Percentiles rank a stretch among this genome's conserved stretches.
Conservation (phyloP, 2,329 filamentous ascomycete species). For the Cladosporium sp. region DNA sequence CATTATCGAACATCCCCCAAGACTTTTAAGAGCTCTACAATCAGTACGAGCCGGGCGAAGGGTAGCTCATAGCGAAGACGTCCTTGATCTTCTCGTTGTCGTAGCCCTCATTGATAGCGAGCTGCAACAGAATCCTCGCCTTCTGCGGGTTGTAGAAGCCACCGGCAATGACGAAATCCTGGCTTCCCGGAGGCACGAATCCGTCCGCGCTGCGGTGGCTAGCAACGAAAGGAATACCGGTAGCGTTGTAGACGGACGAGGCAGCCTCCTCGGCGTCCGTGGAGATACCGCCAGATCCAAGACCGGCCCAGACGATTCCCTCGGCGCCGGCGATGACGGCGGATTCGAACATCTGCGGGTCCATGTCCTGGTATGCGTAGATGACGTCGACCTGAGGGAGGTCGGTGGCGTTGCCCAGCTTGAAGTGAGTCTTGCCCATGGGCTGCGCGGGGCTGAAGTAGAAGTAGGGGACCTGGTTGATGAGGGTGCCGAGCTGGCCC, state of each 20-base stretch:
- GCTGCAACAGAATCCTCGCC: slow-evolving; percentile 48
- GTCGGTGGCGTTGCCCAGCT: slow-evolving; percentile 31
- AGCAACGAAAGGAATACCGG: slow-evolving; percentile 48
- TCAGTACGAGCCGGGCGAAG: not conserved
- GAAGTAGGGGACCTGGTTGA: slow-evolving; percentile 57
- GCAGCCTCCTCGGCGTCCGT: slow-evolving; percentile 38
- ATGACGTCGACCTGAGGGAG: slow-evolving; percentile 56
- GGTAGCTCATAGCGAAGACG: slow-evolving; percentile 24
- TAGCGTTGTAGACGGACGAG: slow-evolving; percentile 41
- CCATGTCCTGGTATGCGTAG: slow-evolving; percentile 51
- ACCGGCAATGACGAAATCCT: slow-evolving; percentile 37
- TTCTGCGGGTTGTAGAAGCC: slow-evolving; percentile 56
- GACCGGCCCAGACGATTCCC: slow-evolving; percentile 54
- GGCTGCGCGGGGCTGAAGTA: slow-evolving; percentile 53
- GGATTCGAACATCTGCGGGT: slow-evolving; percentile 42
- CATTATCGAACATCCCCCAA: too few species aligned
- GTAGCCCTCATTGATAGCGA: slow-evolving; percentile 31
- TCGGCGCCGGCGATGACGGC: slow-evolving; percentile 49
- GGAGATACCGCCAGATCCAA: slow-evolving; percentile 52
- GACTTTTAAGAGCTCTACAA: too few species aligned
- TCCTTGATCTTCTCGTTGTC: slow-evolving; percentile 42
- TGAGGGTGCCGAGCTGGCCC: slow-evolving; percentile 55
- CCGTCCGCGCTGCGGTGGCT: slow-evolving; percentile 51
- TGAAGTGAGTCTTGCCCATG: slow-evolving; percentile 44
- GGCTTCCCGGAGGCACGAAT: slow-evolving; percentile 40